Base-by-base conservation (phyloP, 139 green algal species). In the Coelastrella sp. region DNA sequence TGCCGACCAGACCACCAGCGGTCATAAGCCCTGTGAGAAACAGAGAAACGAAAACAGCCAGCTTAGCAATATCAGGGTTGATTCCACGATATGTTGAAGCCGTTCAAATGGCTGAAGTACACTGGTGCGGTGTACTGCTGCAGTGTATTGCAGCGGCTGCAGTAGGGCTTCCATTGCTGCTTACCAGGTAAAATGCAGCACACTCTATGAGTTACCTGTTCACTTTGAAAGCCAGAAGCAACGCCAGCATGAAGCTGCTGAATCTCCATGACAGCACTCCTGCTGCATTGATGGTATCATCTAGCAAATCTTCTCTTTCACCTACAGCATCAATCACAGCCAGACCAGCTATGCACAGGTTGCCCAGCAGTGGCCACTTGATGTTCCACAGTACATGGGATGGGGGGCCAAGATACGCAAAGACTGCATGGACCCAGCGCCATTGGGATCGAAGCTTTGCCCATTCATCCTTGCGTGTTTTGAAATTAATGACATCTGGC, bases 1-100 rank as follows among this genome's bases (percentile, higher is more conserved):
- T 73, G 64, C 9, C 64, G 64, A 21, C 23, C 64, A 9, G 32
- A 13, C 64, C 64, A 73, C 64, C 66, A 48, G n/a, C 66, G 66
- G 66, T 48, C 66, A 27, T 75, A 48, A 9, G 15, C 45, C 15
- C 45, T 57, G 45, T 13, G 15, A 13, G 11, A 9, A 13, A 13
- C 45, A 57, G 11, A n/a, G n/a, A n/a, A 57, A 13, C 45, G 15
- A 23, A 13, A 9, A 57, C 45, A 57, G 45, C 45, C 15, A 57
- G 45, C 45, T 57, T 57, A 13, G 15, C 11, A 57, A 9, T 57
- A 13, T n/a, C n/a, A n/a, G n/a, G n/a, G n/a, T n/a, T n/a, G n/a
- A n/a, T n/a, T n/a, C n/a, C n/a, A n/a, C n/a, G n/a, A n/a, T n/a
- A n/a, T n/a, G n/a, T n/a, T n/a, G n/a, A n/a, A n/a, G n/a, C n/a